Base-by-base conservation (phyloP, 352 stramenopile species). In the Aphanomyces euteiches region DNA sequence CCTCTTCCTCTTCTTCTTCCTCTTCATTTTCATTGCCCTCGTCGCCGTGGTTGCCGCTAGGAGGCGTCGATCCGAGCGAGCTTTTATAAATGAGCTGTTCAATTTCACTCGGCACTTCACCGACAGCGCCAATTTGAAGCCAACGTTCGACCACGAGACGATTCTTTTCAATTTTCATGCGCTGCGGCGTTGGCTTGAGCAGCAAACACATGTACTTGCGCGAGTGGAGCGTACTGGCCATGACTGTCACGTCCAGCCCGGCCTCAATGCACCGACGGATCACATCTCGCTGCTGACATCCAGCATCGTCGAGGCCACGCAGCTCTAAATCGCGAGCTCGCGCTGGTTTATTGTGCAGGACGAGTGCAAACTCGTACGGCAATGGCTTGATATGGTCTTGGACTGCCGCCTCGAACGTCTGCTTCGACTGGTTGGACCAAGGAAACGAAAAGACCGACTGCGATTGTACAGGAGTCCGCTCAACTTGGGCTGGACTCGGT, bases 291-390 rank as follows among this genome's bases (percentile, higher is more conserved):
- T 94, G 87, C 21, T 88, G 77, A 43, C 90, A 90, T 0, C 84
- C 85, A 0, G 87, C 78, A 0, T 82, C 81, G 37, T 93, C 87
- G 1, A 94, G 75, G 21, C 87, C 87, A 36, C 90, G 90, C 28
- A 83, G 77, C 19, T 83, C 87, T 17, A 94, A 65, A 66, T 90
- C 89, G 6, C 85, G 81, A 3, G 84, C 81, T 10, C 85, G 90
- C 34, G 82, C 92, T 12, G 85, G 85, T 37, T 90, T 92, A 68
- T 94, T 92, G 74, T 90, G 84, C 43, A 94, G 71, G 15, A 94
- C 87, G 17, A 94, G 75, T 12, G 87, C 87, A 63, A 93, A 94
- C 65, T 94, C 85, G 72, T 93, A 94, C 73, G 87, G 89, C 72
- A 92, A 88, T 50, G 75, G 84, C 61, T 82, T 89, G 79, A 68